Evolutionary conservation across 345 rosid species (phyloP), one percentile per base, ranked within the genome.

Genomic region (Euphorbia lathyris): DNA sequence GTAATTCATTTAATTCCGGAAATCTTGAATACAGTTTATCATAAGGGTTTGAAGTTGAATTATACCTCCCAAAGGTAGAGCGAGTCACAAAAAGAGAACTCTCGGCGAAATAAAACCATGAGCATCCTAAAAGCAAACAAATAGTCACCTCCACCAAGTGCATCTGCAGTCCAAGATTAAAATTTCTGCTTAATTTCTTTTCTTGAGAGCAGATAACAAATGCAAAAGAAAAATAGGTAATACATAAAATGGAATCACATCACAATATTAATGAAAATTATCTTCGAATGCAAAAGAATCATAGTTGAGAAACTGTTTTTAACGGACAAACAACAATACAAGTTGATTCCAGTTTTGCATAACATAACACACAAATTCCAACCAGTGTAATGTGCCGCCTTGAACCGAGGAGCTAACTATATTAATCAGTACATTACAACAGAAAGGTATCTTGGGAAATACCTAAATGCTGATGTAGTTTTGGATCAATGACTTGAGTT

Each of bases 1-100:
- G n/a, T n/a, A n/a, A 30, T 50, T 23, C 11, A 22, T 48, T 73
- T 29, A 38, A 7, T 22, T 51, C 42, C 40, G 48, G 52, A 7
- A 73, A 63, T 53, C 27, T 26, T 63, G 17, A 68, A 40, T 53
- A 50, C 22, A 71, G 17, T 25, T 47, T n/a, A 67, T 27, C 10
- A 9, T 8, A 59, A 72, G 51, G 52, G 51, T 52, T 66, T 51
- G 55, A 69, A 11, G 51, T 42, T 68, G 66, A 76, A 59, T 0
- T 19, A 69, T 89, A 90, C 99, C 99, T 95, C 99, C 99, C 99
- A 95, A 20, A 95, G 92, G 82, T 92, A 95, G 72, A 95, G 85
- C 0, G 98, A 92, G 77, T 95, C 99, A 8, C 98, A 86, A 74
- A 92, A 92, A 1, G 99, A 95, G 80, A 95, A 92, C 70, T 95